Conservation (phyloP, 106 monocot species). For the Allium fistulosum region DNA sequence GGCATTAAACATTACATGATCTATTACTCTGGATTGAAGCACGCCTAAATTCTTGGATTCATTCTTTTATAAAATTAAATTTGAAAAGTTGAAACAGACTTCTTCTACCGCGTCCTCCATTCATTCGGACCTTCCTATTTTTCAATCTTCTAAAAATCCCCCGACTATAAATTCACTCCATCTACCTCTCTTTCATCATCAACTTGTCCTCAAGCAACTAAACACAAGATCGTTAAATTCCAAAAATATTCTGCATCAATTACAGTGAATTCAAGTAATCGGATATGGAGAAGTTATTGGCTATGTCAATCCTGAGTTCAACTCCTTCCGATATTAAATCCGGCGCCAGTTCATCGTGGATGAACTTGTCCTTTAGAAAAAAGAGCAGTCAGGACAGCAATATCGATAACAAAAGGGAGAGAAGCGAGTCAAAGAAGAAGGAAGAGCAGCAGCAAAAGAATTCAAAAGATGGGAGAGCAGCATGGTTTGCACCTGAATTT, state of each 20-base stretch:
- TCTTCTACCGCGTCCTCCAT: not conserved
- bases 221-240: not conserved
- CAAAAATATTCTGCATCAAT: not conserved
- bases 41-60: too few species aligned
- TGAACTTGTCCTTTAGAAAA: not conserved
- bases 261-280: not conserved
- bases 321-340: not conserved
- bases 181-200: not conserved
- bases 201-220: not conserved
- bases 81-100: not conserved
- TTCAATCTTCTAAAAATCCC: not conserved
- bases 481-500: slow-evolving; percentile 37
- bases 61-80: not conserved
- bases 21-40: too few species aligned
- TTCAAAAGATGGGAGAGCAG: not conserved
- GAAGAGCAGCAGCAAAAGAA: not conserved
- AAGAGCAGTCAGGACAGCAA: not conserved
- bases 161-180: not conserved
- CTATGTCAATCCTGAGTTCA: not conserved
- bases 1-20: too few species aligned
- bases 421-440: not conserved
- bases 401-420: not conserved
- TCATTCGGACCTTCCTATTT: not conserved
- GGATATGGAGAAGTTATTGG: not conserved
- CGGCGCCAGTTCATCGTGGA: not conserved